A percentile compares a stretch with the other conserved stretches of the same genome.
Evolutionary conservation across 2,329 filamentous ascomycete species (phyloP).

Genomic region (Fusarium goolgardi): DNA sequence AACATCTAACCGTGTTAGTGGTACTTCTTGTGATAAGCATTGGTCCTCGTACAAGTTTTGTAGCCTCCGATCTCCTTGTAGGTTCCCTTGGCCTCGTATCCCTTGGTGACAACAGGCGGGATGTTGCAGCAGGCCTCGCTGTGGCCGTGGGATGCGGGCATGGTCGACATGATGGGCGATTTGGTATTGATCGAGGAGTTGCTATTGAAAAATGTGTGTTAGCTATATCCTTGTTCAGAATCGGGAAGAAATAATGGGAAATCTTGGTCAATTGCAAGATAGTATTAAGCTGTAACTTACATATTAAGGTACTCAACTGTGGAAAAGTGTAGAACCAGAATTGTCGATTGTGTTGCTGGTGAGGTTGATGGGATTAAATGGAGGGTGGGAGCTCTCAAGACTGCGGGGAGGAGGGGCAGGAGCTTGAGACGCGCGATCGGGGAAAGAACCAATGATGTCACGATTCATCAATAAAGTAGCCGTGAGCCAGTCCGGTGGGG

Average conservation of each 20-base stretch:
- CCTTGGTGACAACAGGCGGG: conserved; percentile 66
- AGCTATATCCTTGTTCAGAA: conserved; percentile 1
- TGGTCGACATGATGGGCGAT: conserved; percentile 58
- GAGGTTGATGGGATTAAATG: conserved; percentile 9
- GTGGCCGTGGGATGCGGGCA: conserved; percentile 65
- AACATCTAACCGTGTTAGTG: conserved; percentile 52
- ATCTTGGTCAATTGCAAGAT: not conserved
- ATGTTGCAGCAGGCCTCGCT: conserved; percentile 69
- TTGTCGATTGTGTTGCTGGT: not conserved
- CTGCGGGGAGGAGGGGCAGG: conserved; percentile 34
- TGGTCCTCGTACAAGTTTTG: conserved; percentile 60
- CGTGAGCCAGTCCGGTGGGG: not conserved
- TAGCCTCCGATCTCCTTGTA: conserved; percentile 67
- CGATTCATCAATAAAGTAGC: conserved; percentile 5
- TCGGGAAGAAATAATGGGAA: not conserved
- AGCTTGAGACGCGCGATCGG: conserved; percentile 1
- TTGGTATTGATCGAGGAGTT: conserved; percentile 13
- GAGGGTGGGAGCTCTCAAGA: conserved; percentile 4
- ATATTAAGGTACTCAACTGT: not conserved
- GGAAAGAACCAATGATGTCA: conserved; percentile 36
- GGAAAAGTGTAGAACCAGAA: not conserved
- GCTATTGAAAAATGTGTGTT: conserved; percentile 21
- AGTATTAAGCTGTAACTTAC: not conserved
- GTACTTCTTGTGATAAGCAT: not conserved
- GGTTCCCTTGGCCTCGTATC: conserved; percentile 65